phyloP scores from a whole-genome alignment of 306 rosid genomes.

The Dalbergia oliveri region DNA sequence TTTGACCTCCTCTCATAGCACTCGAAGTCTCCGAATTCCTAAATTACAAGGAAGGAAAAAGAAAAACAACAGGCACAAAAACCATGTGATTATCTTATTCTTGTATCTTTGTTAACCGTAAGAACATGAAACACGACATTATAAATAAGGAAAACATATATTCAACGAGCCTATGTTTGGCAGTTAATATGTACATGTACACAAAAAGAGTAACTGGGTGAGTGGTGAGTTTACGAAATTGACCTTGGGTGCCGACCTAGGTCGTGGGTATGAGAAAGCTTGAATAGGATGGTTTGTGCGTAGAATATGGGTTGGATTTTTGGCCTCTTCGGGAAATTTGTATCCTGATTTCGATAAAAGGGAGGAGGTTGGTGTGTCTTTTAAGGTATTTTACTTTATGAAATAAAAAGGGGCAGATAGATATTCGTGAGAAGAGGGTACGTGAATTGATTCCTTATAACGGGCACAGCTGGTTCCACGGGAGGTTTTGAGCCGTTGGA shows the following conservation, averaged over 20 bases:
- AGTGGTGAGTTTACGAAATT: slow-evolving; percentile 63
- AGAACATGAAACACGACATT: slow-evolving; percentile 29
- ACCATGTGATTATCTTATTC: slow-evolving; percentile 17
- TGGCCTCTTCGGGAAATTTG: slow-evolving; percentile 43
- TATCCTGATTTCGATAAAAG: slow-evolving; percentile 27
- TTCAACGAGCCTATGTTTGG: not conserved
- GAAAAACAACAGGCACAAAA: not conserved
- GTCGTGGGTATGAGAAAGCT: slow-evolving; percentile 33
- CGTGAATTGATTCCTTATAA: slow-evolving; percentile 42
- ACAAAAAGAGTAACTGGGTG: slow-evolving; percentile 35
- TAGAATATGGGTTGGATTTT: slow-evolving; percentile 52
- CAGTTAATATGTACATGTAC: not conserved
- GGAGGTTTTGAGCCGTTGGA: slow-evolving; percentile 61
- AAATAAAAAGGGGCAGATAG: slow-evolving; percentile 28
- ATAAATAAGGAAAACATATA: slow-evolving; percentile 39
- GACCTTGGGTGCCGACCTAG: slow-evolving; percentile 62
- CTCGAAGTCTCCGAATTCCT: slow-evolving; percentile 82
- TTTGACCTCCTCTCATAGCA: slow-evolving; percentile 82
- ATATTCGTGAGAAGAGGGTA: slow-evolving; percentile 26
- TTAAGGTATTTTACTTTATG: slow-evolving; percentile 48
- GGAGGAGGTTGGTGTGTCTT: slow-evolving; percentile 18
- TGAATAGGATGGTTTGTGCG: slow-evolving; percentile 54
- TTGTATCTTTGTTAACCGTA: slow-evolving; percentile 25
- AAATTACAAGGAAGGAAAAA: slow-evolving; percentile 35
- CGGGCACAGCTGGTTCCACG: slow-evolving; percentile 56